Conservation (phyloP, 345 rosid genomes). For the Corchorus olitorius region DNA sequence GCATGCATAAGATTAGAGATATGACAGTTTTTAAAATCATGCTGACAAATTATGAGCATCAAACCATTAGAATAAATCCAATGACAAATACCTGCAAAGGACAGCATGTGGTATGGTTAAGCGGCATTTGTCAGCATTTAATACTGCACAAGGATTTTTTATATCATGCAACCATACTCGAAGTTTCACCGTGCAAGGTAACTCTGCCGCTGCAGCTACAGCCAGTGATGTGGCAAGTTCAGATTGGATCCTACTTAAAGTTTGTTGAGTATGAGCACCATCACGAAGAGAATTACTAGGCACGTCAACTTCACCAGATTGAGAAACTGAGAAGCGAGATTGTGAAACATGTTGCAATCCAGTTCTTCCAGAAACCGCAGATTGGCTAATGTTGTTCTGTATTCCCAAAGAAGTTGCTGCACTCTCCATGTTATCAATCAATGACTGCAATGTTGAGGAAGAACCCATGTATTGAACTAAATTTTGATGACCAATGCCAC, state of each 20-base stretch:
- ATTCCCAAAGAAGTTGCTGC: slow-evolving; percentile 49
- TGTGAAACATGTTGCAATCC: slow-evolving; percentile 41
- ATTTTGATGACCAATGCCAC: slow-evolving; percentile 39
- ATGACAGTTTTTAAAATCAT: background rate
- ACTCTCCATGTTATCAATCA: slow-evolving; percentile 45
- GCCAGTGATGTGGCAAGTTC: slow-evolving; percentile 83
- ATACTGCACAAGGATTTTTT: slow-evolving; percentile 64
- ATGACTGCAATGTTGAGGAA: slow-evolving; percentile 28
- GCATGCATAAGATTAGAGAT: background rate
- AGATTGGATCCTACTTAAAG: slow-evolving; percentile 62
- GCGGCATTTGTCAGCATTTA: slow-evolving; percentile 66
- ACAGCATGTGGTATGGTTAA: slow-evolving; percentile 89
- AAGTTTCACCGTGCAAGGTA: slow-evolving; percentile 93
- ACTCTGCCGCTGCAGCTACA: slow-evolving; percentile 84
- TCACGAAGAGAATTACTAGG: slow-evolving; percentile 37
- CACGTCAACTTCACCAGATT: slow-evolving; percentile 41
- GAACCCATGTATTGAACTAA: slow-evolving; percentile 28
- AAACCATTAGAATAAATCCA: slow-evolving; percentile 11
- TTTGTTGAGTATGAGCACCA: slow-evolving; percentile 50
- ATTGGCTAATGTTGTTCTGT: slow-evolving; percentile 50
- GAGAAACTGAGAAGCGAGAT: slow-evolving; percentile 47
- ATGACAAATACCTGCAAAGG: slow-evolving; percentile 75
- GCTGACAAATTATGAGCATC: background rate
- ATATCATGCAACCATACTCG: slow-evolving; percentile 87
- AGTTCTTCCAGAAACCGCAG: slow-evolving; percentile 54